Evolutionary conservation across 2,329 filamentous ascomycete species (phyloP).

Genomic region (Nemania abortiva): DNA sequence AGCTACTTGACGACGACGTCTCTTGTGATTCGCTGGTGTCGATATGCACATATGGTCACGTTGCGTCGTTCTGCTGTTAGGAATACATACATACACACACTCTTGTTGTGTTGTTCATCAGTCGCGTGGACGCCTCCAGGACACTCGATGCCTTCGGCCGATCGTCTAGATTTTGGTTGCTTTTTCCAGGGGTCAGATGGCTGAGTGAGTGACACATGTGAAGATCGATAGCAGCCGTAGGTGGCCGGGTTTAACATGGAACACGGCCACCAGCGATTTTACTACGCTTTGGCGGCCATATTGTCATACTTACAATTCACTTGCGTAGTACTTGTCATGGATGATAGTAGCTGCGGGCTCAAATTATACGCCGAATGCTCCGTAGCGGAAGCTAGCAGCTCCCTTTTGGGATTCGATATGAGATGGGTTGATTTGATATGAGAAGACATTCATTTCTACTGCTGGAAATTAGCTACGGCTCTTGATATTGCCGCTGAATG

Average conservation of each 20-base stretch:
- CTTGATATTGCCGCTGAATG: background rate
- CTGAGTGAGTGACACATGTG: slow-evolving; percentile 4
- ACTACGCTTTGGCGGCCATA: background rate
- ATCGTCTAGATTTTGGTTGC: slow-evolving; percentile 1
- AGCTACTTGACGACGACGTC: background rate
- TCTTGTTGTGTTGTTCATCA: background rate
- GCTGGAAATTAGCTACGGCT: background rate
- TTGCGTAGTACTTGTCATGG: background rate
- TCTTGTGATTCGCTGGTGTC: slow-evolving; percentile 2
- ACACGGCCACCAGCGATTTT: slow-evolving; percentile 6
- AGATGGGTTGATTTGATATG: background rate
- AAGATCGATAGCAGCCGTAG: slow-evolving; percentile 8
- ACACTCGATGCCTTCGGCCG: background rate
- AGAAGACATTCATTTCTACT: background rate
- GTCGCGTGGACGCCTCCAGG: slow-evolving; percentile 1
- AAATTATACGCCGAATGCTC: background rate
- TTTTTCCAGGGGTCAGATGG: slow-evolving; percentile 1
- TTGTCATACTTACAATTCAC: background rate
- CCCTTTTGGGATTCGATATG: background rate
- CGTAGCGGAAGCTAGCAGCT: background rate
- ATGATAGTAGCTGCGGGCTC: background rate
- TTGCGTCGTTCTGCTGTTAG: slow-evolving; percentile 3
- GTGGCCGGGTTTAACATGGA: slow-evolving; percentile 16
- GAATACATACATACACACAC: background rate
- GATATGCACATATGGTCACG: slow-evolving; percentile 9